Conservation (phyloP, 2,329 filamentous ascomycete species). For the Penicillium sp. region DNA sequence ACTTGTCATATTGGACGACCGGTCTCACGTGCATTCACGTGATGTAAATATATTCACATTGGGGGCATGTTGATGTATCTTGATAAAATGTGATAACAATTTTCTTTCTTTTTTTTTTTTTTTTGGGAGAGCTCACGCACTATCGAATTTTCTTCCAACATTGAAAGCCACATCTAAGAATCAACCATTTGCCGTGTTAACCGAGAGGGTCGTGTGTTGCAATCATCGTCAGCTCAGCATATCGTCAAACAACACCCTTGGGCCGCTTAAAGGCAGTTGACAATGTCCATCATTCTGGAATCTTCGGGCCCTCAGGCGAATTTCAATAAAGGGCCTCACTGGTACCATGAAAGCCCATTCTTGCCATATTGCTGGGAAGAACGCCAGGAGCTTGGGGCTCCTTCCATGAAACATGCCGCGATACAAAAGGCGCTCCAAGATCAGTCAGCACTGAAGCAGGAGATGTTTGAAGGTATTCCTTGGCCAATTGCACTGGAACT, state of each 20-base stretch:
- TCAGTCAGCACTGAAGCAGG: constrained; percentile 39
- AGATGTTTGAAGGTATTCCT: constrained; percentile 42
- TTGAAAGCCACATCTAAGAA: too few relatives aligned
- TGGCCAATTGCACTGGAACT: constrained; percentile 46
- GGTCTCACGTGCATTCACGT: not conserved
- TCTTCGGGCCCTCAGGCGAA: constrained; percentile 10
- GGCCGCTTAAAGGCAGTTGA: not conserved
- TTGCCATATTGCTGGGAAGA: constrained; percentile 32
- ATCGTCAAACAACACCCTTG: not conserved
- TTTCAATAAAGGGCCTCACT: constrained; percentile 33
- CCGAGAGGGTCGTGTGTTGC: too few relatives aligned
- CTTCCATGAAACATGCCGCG: constrained; percentile 40
- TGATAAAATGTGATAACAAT: too few relatives aligned
- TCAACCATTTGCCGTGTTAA: too few relatives aligned
- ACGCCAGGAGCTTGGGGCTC: constrained; percentile 28
- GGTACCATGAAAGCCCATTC: constrained; percentile 46
- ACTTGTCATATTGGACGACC: too few relatives aligned
- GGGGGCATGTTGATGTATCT: too few relatives aligned
- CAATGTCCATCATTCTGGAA: not conserved
- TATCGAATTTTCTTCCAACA: too few relatives aligned
- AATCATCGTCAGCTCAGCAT: too few relatives aligned
- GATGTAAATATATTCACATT: not conserved
- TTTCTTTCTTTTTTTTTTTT: too few relatives aligned
- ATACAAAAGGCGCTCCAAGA: constrained; percentile 38
- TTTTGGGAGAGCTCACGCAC: too few relatives aligned